phyloP scores from a whole-genome alignment of 371 early-diverging fungal genomes.

The Actinomortierella wolfii region DNA sequence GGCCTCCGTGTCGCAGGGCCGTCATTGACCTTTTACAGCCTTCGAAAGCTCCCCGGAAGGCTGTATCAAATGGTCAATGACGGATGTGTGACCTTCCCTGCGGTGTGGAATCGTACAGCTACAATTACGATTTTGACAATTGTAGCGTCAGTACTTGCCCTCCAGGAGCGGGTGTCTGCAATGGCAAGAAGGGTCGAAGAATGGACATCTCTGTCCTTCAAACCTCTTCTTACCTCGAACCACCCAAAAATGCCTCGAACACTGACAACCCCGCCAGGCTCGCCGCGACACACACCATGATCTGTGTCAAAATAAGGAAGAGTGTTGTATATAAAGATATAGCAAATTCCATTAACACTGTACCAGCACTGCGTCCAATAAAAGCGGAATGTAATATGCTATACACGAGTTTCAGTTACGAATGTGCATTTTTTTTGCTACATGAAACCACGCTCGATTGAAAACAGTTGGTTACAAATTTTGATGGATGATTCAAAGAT shows the following conservation, averaged over 20 bases:
- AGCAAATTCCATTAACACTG: no score
- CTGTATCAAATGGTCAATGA: constrained; percentile 13
- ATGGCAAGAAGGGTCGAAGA: not conserved
- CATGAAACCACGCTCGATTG: no score
- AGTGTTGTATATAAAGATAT: no score
- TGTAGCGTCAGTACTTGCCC: not conserved
- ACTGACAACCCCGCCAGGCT: not conserved
- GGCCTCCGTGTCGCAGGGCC: constrained; percentile 5
- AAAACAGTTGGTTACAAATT: no score
- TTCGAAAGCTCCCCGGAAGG: constrained; percentile 9
- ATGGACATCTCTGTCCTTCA: not conserved
- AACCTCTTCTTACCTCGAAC: not conserved
- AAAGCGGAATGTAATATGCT: no score
- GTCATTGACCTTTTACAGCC: constrained; percentile 5
- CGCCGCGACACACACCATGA: not conserved
- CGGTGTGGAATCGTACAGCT: constrained; percentile 1
- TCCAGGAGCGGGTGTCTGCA: not conserved
- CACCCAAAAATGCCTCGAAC: not conserved
- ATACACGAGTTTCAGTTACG: no score
- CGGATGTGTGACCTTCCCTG: constrained; percentile 2
- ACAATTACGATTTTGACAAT: not conserved
- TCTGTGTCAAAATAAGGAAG: no score
- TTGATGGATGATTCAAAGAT: no score
- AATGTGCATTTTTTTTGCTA: no score
- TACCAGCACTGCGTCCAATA: no score